Conservation (phyloP, 2,329 filamentous ascomycete genomes). For the Byssoonygena ceratinophila region DNA sequence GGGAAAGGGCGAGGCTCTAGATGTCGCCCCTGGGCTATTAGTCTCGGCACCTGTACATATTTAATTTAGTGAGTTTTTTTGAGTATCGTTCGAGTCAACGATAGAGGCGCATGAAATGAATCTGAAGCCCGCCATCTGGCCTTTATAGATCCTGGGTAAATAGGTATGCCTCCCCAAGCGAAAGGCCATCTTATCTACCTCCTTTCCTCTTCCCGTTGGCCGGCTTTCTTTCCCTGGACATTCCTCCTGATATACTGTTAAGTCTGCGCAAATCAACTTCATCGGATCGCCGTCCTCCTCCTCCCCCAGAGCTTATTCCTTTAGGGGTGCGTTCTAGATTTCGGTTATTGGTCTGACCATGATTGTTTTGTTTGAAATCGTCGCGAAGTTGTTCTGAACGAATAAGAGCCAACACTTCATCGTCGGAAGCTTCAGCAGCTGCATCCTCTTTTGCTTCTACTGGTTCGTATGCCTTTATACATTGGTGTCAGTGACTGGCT, state of each 20-base stretch:
- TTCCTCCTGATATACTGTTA: slow-evolving; percentile 8
- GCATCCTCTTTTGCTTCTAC: background rate
- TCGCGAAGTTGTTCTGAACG: background rate
- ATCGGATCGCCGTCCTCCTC: background rate
- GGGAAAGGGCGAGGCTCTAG: slow-evolving; percentile 51
- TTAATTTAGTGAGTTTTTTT: background rate
- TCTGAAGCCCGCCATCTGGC: background rate
- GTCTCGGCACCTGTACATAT: slow-evolving; percentile 3
- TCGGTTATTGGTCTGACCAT: background rate
- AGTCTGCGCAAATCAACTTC: slow-evolving; percentile 6
- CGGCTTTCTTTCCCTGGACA: slow-evolving; percentile 7
- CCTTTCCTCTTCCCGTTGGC: slow-evolving; percentile 15
- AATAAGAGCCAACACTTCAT: background rate
- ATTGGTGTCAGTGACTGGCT: background rate
- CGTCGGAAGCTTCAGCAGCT: background rate
- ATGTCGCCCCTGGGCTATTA: background rate
- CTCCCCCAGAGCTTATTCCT: slow-evolving; percentile 7
- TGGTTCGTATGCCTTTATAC: background rate
- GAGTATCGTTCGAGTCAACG: background rate
- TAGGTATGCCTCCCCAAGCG: background rate
- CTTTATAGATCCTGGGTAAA: background rate
- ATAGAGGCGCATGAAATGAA: background rate
- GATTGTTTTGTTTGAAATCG: background rate
- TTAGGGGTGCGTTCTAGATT: background rate
- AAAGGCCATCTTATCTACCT: background rate